Conservation (phyloP, 106 monocot species). For the Iris macrosiphon region DNA sequence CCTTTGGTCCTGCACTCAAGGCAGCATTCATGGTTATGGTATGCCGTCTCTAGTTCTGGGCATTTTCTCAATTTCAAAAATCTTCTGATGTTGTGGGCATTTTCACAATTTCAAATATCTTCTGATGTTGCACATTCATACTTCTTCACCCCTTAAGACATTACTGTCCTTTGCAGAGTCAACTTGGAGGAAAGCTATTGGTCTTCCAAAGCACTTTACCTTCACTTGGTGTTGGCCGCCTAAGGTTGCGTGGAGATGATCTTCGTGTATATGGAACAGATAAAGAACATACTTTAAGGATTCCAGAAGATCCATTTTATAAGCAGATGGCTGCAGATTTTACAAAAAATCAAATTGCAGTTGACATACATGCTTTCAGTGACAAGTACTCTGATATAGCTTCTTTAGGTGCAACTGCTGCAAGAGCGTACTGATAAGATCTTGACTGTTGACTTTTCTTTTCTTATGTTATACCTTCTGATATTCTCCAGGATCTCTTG, state of each 20-base stretch:
- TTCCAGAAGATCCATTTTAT: slow-evolving; percentile 95
- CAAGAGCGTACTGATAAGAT: slow-evolving; percentile 3
- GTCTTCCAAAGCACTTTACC: slow-evolving; percentile 90
- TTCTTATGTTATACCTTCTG: neutral
- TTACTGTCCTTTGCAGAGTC: slow-evolving; percentile 53
- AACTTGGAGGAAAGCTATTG: slow-evolving; percentile 91
- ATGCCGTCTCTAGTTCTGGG: slow-evolving; percentile 6
- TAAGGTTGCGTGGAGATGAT: slow-evolving; percentile 92
- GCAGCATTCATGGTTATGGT: slow-evolving; percentile 98
- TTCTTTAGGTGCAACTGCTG: slow-evolving; percentile 60
- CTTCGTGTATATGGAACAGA: slow-evolving; percentile 86
- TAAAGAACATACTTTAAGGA: slow-evolving; percentile 71
- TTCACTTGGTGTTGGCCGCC: slow-evolving; percentile 82
- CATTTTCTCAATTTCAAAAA: no score
- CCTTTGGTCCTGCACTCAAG: slow-evolving; percentile 89
- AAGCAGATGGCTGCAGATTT: slow-evolving; percentile 99
- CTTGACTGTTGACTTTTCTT: neutral
- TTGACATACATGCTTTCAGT: slow-evolving; percentile 72
- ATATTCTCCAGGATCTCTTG: slow-evolving; percentile 53
- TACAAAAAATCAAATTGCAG: slow-evolving; percentile 85
- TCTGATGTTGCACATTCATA: neutral
- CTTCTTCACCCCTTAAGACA: no score
- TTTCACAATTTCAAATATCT: slow-evolving; percentile 10
- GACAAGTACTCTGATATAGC: slow-evolving; percentile 87
- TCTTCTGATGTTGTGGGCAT: no score